Base-by-base conservation (phyloP, 2,329 filamentous ascomycete species). In the Fusarium gaditjirri region DNA sequence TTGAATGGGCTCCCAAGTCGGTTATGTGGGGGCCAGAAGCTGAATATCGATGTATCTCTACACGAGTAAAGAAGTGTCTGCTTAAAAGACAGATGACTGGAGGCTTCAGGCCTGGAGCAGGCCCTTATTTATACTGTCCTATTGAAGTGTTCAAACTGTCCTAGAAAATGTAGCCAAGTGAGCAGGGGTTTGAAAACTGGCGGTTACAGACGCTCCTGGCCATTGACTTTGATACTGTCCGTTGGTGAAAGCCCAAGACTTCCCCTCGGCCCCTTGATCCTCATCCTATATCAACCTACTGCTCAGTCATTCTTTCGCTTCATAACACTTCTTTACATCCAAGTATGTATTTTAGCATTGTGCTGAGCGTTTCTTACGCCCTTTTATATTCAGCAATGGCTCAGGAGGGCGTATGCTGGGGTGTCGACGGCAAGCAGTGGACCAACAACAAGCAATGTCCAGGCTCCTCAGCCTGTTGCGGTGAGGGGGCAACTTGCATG, bases 401-500 rank as follows among this genome's bases (percentile, higher is more conserved):
- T 14, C 31, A 61, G 10, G 17, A 57, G 1, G 53, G 25, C 17
- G 23, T 43, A 13, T 58, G 50, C 17, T 58, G 39, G 58, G 58
- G 39, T 19, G 39, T 61, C 3, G 39, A 61, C 3, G 39, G 52
- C 17, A 56, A 44, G 25, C 52, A 56, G 25, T 69, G 46, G 64
- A 43, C 46, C 13, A 33, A n/a, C n/a, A 72, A 72, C 49, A 53
- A 64, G 2, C 41, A 53, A 3, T 72, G 60, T 4, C 70, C 68
- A 6, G 65, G 52, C n/a, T 66, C 68, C 17, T 66, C 65, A 3
- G 54, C 72, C 13, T 73, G 57, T 14, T 73, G 70, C 8, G 64
- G 70, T n/a, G n/a, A 41, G 2, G 56, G 55, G n/a, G 69, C 70
- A 8, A 62, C 61, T 9, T 75, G 63, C 25, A 61, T 74, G 62